Base-by-base conservation (phyloP, 148 eudicot genomes). In the Drosera capensis region DNA sequence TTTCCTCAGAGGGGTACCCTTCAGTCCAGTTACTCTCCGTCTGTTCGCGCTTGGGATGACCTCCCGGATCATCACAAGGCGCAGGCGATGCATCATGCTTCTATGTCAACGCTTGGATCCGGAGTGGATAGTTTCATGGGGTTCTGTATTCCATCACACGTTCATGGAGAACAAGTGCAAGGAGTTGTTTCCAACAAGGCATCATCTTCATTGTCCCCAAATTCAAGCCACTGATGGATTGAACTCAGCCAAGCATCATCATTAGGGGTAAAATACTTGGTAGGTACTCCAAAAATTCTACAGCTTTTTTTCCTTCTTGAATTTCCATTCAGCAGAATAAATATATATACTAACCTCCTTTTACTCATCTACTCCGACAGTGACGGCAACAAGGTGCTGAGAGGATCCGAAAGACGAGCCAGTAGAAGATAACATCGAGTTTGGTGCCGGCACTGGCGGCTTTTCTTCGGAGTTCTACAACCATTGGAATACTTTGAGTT, bases 1-100 rank as follows among this genome's bases (percentile, higher is more conserved):
- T 34, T 4, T 34, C n/a, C 38, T 34, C 38, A 67, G 49, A 47
- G 71, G 71, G 68, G 68, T 57, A 53, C 72, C 64, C 72, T 68
- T 62, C 68, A 68, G 68, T 68, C 73, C 57, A 63, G 47, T 49
- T 58, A 37, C 14, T 29, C 63, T 44, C 48, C 48, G 1, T 40
- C 48, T 6, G 52, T 29, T 35, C 56, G 57, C 5, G 48, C 43
- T 4, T 38, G 59, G 23, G 53, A 54, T 42, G 60, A 54, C 8
- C 59, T 51, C 12, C 54, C 23, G 0, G 30, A 47, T 29, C 36
- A 59, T 21, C 57, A 51, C 30, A 25, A 49, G 30, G 23, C 42
- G 20, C 39, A 35, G 21, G 25, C 29, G 0, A 42, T 50, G 25
- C 56, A 59, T 22, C 48, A 54, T 7, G 2, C 14, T n/a, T 46